Percentiles rank a stretch among this genome's conserved stretches.
Conservation (phyloP, 257 asterid species). For the Solanum sejunctum region DNA sequence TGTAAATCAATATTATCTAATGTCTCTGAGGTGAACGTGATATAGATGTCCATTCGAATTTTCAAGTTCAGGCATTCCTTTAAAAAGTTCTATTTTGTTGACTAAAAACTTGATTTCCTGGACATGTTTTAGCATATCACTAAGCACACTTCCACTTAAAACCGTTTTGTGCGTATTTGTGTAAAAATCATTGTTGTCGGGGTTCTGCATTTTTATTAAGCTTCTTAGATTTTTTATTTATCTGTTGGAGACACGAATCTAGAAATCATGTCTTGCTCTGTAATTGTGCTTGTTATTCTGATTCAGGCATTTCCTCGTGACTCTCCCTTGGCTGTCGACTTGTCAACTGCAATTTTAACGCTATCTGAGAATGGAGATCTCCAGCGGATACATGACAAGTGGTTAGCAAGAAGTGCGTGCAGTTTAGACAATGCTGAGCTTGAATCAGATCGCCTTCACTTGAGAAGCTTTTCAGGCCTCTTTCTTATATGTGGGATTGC, state of each 20-base stretch:
- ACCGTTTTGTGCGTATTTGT: background rate
- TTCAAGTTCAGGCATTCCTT: background rate
- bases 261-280: background rate
- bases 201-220: background rate
- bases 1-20: background rate
- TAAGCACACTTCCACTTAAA: background rate
- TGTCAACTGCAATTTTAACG: slow-evolving; percentile 46
- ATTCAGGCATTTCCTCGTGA: slow-evolving; percentile 51
- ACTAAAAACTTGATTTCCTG: background rate
- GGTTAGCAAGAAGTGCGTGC: slow-evolving; percentile 42
- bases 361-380: slow-evolving; percentile 95
- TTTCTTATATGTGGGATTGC: slow-evolving; percentile 43
- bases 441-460: slow-evolving; percentile 36
- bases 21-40: background rate
- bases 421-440: slow-evolving; percentile 13
- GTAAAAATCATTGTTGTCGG: background rate
- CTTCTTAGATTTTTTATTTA: background rate
- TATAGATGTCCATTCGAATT: background rate
- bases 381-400: slow-evolving; percentile 88
- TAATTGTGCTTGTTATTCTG: background rate
- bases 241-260: background rate
- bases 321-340: slow-evolving; percentile 48
- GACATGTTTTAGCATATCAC: background rate
- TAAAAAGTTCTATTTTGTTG: background rate
- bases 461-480: slow-evolving; percentile 43